phyloP scores from a whole-genome alignment of 768 basidiomycete genomes.

The Rhodocollybia butyracea region DNA sequence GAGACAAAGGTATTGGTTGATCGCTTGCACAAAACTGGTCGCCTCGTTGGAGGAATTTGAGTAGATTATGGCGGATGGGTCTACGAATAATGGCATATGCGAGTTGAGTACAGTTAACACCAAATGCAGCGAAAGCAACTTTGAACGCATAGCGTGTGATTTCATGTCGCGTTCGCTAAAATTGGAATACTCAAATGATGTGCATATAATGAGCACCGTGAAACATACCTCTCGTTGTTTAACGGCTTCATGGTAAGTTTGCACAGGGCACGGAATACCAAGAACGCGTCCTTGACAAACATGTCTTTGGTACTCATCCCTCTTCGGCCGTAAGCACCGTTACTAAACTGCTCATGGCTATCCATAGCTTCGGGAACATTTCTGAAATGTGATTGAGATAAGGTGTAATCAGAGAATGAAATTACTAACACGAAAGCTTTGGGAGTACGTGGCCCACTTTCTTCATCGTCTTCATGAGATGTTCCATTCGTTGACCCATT shows the following conservation, averaged over 20 bases:
- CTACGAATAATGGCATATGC: conserved; percentile 87
- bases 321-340: not conserved
- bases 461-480: not conserved
- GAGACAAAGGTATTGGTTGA: conserved; percentile 94
- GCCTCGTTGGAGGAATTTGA: conserved; percentile 87
- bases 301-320: conserved; percentile 74
- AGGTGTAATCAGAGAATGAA: not conserved
- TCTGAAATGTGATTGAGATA: not conserved
- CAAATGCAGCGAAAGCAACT: conserved; percentile 90
- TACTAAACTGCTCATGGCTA: not conserved
- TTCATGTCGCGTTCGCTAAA: conserved; percentile 89
- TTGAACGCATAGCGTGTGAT: conserved; percentile 97
- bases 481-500: not conserved
- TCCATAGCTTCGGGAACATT: conserved; percentile 6
- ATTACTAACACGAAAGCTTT: conserved; percentile 4
- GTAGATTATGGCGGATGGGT: conserved; percentile 86
- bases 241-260: conserved; percentile 98
- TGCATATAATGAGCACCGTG: not conserved
- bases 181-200: not conserved
- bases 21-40: conserved; percentile 86
- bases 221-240: conserved; percentile 80
- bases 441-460: not conserved
- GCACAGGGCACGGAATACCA: conserved; percentile 95
- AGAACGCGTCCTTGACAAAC: conserved; percentile 95
- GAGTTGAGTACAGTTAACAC: conserved; percentile 90